Evolutionary conservation across 768 basidiomycete genomes (phyloP).

Genomic region (Amanita brunnescens): DNA sequence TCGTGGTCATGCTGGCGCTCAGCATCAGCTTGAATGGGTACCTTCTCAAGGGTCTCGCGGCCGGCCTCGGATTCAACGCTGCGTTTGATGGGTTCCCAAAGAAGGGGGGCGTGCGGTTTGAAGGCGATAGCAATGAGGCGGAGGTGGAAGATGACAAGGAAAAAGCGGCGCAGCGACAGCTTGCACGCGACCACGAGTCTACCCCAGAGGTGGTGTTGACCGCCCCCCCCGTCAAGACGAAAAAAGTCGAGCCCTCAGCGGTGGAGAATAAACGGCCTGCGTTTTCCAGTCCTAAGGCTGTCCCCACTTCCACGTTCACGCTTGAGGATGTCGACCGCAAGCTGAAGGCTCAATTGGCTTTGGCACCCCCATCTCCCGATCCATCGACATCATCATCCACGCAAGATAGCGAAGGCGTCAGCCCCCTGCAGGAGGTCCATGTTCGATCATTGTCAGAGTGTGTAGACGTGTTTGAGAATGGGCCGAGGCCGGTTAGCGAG

Average conservation of each 20-base stretch:
- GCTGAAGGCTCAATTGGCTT: constrained; percentile 18
- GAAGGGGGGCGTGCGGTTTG: constrained; percentile 18
- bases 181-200: neutral
- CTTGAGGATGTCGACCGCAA: constrained; percentile 49
- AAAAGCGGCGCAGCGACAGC: constrained; percentile 1
- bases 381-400: constrained; percentile 3
- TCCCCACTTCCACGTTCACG: constrained; percentile 33
- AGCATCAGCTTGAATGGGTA: constrained; percentile 90
- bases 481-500: constrained; percentile 50
- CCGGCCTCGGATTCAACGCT: constrained; percentile 28
- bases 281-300: constrained; percentile 11
- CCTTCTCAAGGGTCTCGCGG: constrained; percentile 78
- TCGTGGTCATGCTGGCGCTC: constrained; percentile 78
- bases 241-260: no score
- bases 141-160: constrained; percentile 14
- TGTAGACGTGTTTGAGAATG: constrained; percentile 70
- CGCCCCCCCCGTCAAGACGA: no score
- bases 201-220: neutral
- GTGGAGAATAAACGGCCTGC: neutral
- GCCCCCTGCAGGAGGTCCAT: constrained; percentile 4
- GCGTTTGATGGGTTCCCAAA: constrained; percentile 2
- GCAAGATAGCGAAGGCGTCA: neutral
- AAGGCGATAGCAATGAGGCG: constrained; percentile 14
- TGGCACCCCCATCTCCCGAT: constrained; percentile 6
- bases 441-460: constrained; percentile 65